Base-by-base conservation (phyloP, 257 asterid genomes). In the Parsonsia alboflavescens region DNA sequence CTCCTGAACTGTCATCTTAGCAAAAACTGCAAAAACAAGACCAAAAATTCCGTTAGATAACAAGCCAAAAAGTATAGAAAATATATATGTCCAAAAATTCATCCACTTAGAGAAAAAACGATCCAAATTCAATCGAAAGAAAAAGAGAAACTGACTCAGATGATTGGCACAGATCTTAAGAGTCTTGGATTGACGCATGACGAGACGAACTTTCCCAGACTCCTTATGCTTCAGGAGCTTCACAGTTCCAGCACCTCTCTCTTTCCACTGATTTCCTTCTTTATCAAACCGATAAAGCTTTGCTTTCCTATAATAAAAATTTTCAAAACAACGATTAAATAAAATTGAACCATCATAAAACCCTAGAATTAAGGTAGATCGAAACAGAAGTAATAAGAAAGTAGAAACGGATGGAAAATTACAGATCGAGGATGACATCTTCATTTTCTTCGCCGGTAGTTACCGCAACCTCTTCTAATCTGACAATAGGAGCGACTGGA, bases 371-470 rank as follows among this genome's bases (percentile, higher is more conserved):
- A 45, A 6, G 76, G 46, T 71, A 75, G 79, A 79, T 84, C 78
- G 39, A 36, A 21, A 48, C 28, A 17, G 1, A 65, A 48, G 2
- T 21, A n/a, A 36, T 70, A 59, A 56, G 13, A 57, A 58, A 67
- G 10, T 22, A 61, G 21, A 21, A 39, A 73, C 39, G 24, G 26
- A 22, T 39, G 36, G 33, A 48, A 57, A 59, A 13, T 30, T 85
- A 87, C 89, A 85, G 77, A 76, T 88, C 89, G 81, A 88, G 88
- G 57, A 88, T 75, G 53, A 79, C 79, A 13, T 84, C 84, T 73
- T 86, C 93, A 58, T 85, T 67, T 80, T 86, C 93, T 78, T 88
- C 93, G 66, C 93, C 91, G 22, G 89, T 88, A 12, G 88, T 81
- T 54, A 88, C 91, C 42, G 84, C 80, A 10, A 86, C 88, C 72